Conservation (phyloP, 2,329 filamentous ascomycete species). For the Xylariaceae sp. region DNA sequence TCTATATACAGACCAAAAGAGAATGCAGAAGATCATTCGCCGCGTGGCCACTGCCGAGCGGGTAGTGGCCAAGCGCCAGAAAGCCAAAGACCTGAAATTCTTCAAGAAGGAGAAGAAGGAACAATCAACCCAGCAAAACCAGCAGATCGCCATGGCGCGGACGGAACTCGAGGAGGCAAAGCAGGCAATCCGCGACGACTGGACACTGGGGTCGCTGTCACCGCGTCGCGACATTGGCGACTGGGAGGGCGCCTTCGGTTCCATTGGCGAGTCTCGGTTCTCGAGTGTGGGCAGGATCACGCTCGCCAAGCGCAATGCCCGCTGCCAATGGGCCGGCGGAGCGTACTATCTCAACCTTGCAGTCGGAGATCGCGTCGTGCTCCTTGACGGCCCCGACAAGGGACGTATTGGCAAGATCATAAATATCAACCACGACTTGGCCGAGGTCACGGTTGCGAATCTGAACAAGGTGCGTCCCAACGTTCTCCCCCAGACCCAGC, state of each 20-base stretch:
- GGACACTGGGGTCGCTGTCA: constrained; percentile 76
- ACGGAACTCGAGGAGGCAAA: constrained; percentile 54
- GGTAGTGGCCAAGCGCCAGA: constrained; percentile 41
- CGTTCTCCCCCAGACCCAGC: constrained; percentile 31
- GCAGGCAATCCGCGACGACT: constrained; percentile 72
- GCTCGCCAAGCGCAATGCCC: constrained; percentile 42
- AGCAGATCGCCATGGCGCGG: constrained; percentile 40
- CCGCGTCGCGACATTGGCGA: constrained; percentile 75
- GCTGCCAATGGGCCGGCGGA: constrained; percentile 60
- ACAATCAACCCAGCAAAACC: constrained; percentile 25
- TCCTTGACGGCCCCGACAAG: constrained; percentile 78
- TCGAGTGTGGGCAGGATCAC: constrained; percentile 33
- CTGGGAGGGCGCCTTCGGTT: constrained; percentile 63
- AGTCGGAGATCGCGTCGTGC: constrained; percentile 78
- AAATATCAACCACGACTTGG: constrained; percentile 58
- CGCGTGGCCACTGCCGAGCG: constrained; percentile 47
- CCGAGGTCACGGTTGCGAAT: constrained; percentile 65
- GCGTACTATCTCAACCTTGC: constrained; percentile 65
- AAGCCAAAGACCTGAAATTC: constrained; percentile 34
- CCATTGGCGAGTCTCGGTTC: constrained; percentile 50
- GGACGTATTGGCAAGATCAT: constrained; percentile 81
- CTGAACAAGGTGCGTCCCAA: constrained; percentile 64
- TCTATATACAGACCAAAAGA: background rate
- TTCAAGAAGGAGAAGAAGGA: constrained; percentile 35
- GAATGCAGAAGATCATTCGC: constrained; percentile 44